Evolutionary conservation across 2,329 filamentous ascomycete genomes (phyloP), one percentile per base, ranked within the genome.

Genomic region (Trichoderma citrinoviride): DNA sequence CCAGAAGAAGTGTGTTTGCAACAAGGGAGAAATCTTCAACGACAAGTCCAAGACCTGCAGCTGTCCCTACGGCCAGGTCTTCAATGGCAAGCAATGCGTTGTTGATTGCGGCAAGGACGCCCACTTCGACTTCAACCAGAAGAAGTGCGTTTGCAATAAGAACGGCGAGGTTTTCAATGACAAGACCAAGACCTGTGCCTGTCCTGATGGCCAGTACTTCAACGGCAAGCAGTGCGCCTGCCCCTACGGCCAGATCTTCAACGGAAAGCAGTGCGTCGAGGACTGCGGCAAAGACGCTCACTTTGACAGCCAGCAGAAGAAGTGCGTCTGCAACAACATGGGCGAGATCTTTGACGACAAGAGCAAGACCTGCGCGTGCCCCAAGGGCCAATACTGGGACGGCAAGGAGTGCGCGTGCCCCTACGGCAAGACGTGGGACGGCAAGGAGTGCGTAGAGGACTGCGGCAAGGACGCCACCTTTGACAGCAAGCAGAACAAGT

Each of bases 381-480:
- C 65, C 7, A n/a, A 41, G 8, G 49, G 50, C 23, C 49, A 67
- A 25, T 44, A 49, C 17, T 67, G 50, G 43, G 54, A 55, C 23
- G 61, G 52, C 8, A 23, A 41, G 17, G 7, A 52, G 6, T 64
- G 62, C 29, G 44, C 23, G 4, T 44, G 55, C 10, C 55, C 66
- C 0, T 6, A 17, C 1, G 65, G 65, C 10, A 23, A 49, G 3
- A 17, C 21, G 7, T 68, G 61, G 61, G 60, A 65, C 12, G 61
- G 65, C 15, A 19, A 57, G 6, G 40, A 27, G 3, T 66, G 61
- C 27, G 56, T 53, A n/a, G 46, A 49, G 21, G 53, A 68, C n/a
- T 67, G 66, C n/a, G 66, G 66, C 21, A 66, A 61, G 3, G 66
- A 68, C n/a, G 62, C 66, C 10, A 23, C 41, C 23, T 67, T 52